Conservation (phyloP, 495 filamentous ascomycete genomes). For the Achaetomiella virescens region DNA sequence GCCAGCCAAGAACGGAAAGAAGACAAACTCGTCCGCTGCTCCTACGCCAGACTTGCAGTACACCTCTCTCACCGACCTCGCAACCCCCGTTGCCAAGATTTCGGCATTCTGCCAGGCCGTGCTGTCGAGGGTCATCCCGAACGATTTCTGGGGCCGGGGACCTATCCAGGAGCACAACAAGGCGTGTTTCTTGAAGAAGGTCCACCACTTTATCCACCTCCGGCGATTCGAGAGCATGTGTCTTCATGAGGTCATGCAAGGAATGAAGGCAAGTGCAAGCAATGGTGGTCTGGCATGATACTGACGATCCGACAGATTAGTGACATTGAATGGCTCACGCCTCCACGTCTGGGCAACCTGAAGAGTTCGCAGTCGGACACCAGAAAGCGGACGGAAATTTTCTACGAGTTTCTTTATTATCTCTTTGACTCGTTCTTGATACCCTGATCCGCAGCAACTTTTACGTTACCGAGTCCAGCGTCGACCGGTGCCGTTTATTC, state of each 20-base stretch:
- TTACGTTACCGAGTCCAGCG: slow-evolving; percentile 86
- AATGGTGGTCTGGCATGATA: neutral
- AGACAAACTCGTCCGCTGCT: neutral
- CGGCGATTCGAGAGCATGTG: slow-evolving; percentile 75
- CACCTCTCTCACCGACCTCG: slow-evolving; percentile 56
- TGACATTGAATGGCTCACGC: slow-evolving; percentile 66
- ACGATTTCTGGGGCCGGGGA: slow-evolving; percentile 64
- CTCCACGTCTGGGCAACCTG: slow-evolving; percentile 34
- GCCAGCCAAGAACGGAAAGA: slow-evolving; percentile 4
- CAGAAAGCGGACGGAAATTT: slow-evolving; percentile 69
- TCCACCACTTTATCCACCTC: slow-evolving; percentile 71
- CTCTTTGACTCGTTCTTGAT: slow-evolving; percentile 86
- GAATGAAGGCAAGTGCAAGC: slow-evolving; percentile 55
- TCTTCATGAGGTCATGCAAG: slow-evolving; percentile 71
- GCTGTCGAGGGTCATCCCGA: slow-evolving; percentile 66
- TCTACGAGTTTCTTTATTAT: slow-evolving; percentile 85
- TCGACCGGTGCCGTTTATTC: slow-evolving; percentile 74
- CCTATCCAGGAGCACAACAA: slow-evolving; percentile 52
- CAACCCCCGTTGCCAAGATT: slow-evolving; percentile 61
- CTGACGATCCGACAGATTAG: slow-evolving; percentile 43
- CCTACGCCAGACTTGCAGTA: slow-evolving; percentile 9
- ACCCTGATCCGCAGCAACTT: slow-evolving; percentile 84
- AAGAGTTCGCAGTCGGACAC: slow-evolving; percentile 67
- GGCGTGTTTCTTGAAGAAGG: slow-evolving; percentile 51
- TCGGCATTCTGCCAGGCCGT: slow-evolving; percentile 86